Conservation (phyloP, 352 stramenopile genomes). For the Aphanomyces euteiches region DNA sequence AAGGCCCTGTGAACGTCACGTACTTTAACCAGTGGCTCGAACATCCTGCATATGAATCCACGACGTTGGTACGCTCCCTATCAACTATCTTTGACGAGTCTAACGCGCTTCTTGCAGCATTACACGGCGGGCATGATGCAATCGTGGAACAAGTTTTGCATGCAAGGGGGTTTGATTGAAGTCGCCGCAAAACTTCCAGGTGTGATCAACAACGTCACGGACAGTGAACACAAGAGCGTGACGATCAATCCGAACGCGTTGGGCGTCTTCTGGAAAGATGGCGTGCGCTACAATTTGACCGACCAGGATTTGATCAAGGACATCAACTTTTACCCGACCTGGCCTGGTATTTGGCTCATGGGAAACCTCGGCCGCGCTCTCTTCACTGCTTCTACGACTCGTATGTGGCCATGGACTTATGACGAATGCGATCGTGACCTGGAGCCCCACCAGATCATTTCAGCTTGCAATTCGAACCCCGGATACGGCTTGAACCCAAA, state of each 20-base stretch:
- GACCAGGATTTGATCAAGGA: conserved; percentile 35
- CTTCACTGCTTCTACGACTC: conserved; percentile 90
- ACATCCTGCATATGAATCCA: conserved; percentile 37
- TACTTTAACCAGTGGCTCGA: conserved; percentile 64
- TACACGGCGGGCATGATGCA: conserved; percentile 88
- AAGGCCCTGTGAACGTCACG: conserved; percentile 50
- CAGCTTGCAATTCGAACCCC: conserved; percentile 75
- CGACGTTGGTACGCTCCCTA: conserved; percentile 49
- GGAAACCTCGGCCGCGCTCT: conserved; percentile 93
- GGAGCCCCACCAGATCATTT: conserved; percentile 64
- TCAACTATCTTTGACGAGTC: not conserved
- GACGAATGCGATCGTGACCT: conserved; percentile 76
- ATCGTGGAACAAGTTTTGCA: conserved; percentile 95
- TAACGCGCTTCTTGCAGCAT: conserved; percentile 37
- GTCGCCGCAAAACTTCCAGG: conserved; percentile 88
- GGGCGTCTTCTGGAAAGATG: conserved; percentile 47
- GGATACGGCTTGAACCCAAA: conserved; percentile 79
- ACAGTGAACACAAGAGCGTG: not conserved
- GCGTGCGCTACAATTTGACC: conserved; percentile 38
- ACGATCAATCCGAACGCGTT: conserved; percentile 50
- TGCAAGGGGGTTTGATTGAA: conserved; percentile 91
- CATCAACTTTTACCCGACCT: conserved; percentile 67
- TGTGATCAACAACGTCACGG: conserved; percentile 54
- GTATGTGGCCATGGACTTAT: conserved; percentile 96
- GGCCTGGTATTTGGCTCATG: conserved; percentile 94